Evolutionary conservation across 306 rosid genomes (phyloP).

Genomic region (Cicer chorassanicum): DNA sequence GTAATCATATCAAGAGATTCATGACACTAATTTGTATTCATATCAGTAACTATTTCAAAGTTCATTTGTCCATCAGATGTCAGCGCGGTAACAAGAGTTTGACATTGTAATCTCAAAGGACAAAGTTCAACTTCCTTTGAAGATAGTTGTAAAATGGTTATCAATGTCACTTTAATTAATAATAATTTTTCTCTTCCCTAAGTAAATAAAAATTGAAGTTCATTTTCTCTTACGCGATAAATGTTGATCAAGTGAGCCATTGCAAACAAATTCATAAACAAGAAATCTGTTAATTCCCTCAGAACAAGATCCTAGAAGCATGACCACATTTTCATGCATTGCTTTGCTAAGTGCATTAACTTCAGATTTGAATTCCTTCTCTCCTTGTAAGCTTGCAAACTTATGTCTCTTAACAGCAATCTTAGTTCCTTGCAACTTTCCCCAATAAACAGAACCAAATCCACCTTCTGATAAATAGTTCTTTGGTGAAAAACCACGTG

Average conservation of each 20-base stretch:
- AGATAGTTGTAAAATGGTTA: too few relatives aligned
- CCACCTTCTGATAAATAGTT: slow-evolving; percentile 82
- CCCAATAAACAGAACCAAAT: slow-evolving; percentile 69
- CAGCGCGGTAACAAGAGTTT: too few relatives aligned
- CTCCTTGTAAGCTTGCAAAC: slow-evolving; percentile 67
- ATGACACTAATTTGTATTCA: neutral
- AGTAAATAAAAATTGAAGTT: too few relatives aligned
- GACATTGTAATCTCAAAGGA: too few relatives aligned
- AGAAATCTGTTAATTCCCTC: slow-evolving; percentile 73
- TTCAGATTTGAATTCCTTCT: slow-evolving; percentile 74
- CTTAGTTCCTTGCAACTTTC: slow-evolving; percentile 56
- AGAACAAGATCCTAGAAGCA: slow-evolving; percentile 77
- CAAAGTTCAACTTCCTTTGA: too few relatives aligned
- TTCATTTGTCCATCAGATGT: neutral
- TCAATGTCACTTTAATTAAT: too few relatives aligned
- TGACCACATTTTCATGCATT: slow-evolving; percentile 75
- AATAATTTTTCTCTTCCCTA: too few relatives aligned
- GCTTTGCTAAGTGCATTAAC: slow-evolving; percentile 70
- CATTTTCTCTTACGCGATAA: slow-evolving; percentile 62
- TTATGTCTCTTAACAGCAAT: slow-evolving; percentile 81
- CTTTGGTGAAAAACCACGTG: slow-evolving; percentile 53
- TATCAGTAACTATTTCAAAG: neutral
- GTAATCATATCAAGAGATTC: neutral
- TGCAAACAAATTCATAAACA: slow-evolving; percentile 81
- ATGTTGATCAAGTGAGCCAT: slow-evolving; percentile 74